These are phyloP conservation scores for Phytomonas francai DNA, from an alignment of 208 protist species.

Conservation along the genomic window DNA sequence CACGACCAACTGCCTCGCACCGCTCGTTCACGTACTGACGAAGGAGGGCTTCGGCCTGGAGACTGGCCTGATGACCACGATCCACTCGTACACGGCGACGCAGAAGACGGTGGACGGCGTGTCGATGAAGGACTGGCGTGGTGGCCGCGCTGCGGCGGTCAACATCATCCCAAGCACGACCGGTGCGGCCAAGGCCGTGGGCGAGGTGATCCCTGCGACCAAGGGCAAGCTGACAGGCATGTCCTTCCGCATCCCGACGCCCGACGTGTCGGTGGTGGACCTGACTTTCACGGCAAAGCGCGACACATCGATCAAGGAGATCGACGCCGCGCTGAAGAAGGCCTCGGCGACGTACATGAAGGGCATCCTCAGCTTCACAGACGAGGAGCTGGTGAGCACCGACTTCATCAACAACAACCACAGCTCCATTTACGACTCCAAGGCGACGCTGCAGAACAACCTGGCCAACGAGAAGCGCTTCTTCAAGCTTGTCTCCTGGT, in stretches of 20 bases:
- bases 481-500: conserved; percentile 99
- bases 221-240: conserved; percentile 94
- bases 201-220: conserved; percentile 89
- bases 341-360: conserved; percentile 91
- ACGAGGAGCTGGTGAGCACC: conserved; percentile 97
- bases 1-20: conserved; percentile 99
- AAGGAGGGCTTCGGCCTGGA: conserved; percentile 96
- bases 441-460: conserved; percentile 95
- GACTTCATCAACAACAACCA: conserved; percentile 95
- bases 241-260: conserved; percentile 98
- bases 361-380: conserved; percentile 97
- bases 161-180: conserved; percentile 99
- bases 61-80: conserved; percentile 98
- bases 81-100: conserved; percentile 98
- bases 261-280: conserved; percentile 98
- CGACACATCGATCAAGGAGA: conserved; percentile 93
- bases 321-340: conserved; percentile 92
- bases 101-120: conserved; percentile 98
- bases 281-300: conserved; percentile 93
- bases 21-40: conserved; percentile 94
- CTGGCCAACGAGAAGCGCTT: conserved; percentile 85
- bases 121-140: conserved; percentile 97
- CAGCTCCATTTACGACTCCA: conserved; percentile 98
- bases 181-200: conserved; percentile 98
- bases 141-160: conserved; percentile 87